Percentiles rank a stretch among this genome's conserved stretches.
phyloP scores from a whole-genome alignment of 305 asterid species.

The Petunia hybrid region DNA sequence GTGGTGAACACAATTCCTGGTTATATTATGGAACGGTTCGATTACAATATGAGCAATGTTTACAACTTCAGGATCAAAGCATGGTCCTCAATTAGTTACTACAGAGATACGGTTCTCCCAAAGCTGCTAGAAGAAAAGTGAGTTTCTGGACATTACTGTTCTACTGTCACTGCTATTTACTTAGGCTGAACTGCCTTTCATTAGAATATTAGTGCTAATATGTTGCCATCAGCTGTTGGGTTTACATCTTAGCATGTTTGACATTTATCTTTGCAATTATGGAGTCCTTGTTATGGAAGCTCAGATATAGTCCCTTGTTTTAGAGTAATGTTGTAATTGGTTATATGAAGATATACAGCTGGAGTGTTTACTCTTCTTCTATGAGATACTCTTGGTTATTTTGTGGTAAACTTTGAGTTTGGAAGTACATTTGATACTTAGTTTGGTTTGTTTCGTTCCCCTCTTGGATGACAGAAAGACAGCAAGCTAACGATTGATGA shows the following conservation, averaged over 20 bases:
- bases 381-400: background rate
- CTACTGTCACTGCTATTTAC: slow-evolving; percentile 2
- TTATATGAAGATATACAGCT: background rate
- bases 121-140: slow-evolving; percentile 92
- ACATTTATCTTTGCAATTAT: background rate
- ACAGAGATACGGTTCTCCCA: slow-evolving; percentile 81
- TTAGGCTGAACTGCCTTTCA: background rate
- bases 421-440: background rate
- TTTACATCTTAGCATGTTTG: background rate
- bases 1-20: slow-evolving; percentile 76
- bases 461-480: background rate
- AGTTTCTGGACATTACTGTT: slow-evolving; percentile 39
- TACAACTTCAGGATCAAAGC: slow-evolving; percentile 92
- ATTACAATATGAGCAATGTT: slow-evolving; percentile 81
- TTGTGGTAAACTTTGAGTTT: background rate
- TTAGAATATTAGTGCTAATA: background rate
- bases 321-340: background rate
- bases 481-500: background rate
- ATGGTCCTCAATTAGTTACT: slow-evolving; percentile 80
- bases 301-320: background rate
- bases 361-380: background rate
- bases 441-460: background rate
- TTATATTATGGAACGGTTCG: slow-evolving; percentile 67
- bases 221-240: too few relatives aligned
- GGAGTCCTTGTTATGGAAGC: background rate